phyloP scores from a whole-genome alignment of 1,139 yeast species.

The Yamadazyma atmosphaerica region DNA sequence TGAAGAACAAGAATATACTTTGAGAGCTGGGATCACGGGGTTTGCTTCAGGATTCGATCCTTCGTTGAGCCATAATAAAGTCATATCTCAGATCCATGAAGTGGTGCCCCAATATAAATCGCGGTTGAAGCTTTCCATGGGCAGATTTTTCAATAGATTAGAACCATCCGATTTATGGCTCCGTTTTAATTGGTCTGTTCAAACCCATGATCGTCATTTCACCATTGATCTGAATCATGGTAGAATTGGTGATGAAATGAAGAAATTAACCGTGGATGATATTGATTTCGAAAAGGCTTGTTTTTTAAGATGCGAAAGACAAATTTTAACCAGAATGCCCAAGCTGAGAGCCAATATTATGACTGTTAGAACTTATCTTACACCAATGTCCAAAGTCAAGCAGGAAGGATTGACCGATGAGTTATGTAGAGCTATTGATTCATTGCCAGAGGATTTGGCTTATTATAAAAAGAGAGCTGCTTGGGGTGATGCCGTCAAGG shows the following conservation, averaged over 20 bases:
- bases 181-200: slow-evolving; percentile 45
- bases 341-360: slow-evolving; percentile 37
- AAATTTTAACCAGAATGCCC: slow-evolving; percentile 40
- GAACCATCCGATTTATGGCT: slow-evolving; percentile 41
- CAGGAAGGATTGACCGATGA: slow-evolving; percentile 41
- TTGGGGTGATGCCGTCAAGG: slow-evolving; percentile 67
- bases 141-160: slow-evolving; percentile 37
- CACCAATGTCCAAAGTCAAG: slow-evolving; percentile 36
- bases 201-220: slow-evolving; percentile 31
- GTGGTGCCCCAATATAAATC: slow-evolving; percentile 44
- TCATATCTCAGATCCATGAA: slow-evolving; percentile 38
- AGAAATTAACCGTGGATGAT: slow-evolving; percentile 24
- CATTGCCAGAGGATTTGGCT: slow-evolving; percentile 57
- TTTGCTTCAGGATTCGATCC: slow-evolving; percentile 50
- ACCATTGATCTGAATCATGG: slow-evolving; percentile 34
- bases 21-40: slow-evolving; percentile 37
- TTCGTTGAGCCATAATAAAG: slow-evolving; percentile 29
- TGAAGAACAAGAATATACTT: slow-evolving; percentile 34
- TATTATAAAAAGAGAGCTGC: slow-evolving; percentile 58
- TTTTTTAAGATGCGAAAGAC: slow-evolving; percentile 43
- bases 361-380: slow-evolving; percentile 44
- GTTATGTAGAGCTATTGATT: slow-evolving; percentile 57
- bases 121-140: slow-evolving; percentile 37
- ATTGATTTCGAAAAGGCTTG: slow-evolving; percentile 40
- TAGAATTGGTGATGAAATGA: slow-evolving; percentile 28